A percentile compares a stretch with the other conserved stretches of the same genome.
These are phyloP conservation scores for Vigna mungo DNA, from an alignment of 306 rosid genomes.

Conservation along the genomic window DNA sequence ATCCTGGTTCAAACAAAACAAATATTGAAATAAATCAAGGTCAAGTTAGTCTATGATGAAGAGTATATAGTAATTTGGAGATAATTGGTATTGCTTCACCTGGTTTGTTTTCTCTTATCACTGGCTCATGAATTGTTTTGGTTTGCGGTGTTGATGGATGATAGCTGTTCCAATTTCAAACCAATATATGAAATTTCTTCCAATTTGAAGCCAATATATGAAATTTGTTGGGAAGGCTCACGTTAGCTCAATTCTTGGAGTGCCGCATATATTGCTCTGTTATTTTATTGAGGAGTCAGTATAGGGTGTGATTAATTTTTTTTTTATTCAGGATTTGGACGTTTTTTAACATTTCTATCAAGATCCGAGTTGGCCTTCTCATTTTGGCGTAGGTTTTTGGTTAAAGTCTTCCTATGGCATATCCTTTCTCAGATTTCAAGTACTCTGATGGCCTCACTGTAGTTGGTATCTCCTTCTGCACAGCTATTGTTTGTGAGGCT, in stretches of 20 bases:
- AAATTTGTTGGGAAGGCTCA: too few species aligned
- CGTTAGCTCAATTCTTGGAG: too few species aligned
- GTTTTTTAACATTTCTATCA: slow-evolving; percentile 33
- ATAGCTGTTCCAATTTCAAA: slow-evolving; percentile 18
- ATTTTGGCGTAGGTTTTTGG: slow-evolving; percentile 4
- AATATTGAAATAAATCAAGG: not conserved
- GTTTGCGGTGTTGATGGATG: slow-evolving; percentile 21
- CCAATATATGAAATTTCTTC: not conserved
- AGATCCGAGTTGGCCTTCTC: slow-evolving; percentile 21
- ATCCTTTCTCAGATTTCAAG: slow-evolving; percentile 66
- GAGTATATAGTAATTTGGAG: not conserved
- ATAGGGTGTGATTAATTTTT: not conserved
- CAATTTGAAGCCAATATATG: not conserved
- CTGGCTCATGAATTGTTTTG: not conserved
- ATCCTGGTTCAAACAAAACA: not conserved
- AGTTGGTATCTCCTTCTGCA: slow-evolving; percentile 91
- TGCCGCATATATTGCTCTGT: not conserved
- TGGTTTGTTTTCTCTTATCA: not conserved
- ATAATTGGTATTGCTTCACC: not conserved
- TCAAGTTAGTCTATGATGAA: not conserved
- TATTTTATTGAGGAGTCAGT: not conserved
- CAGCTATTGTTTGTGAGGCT: slow-evolving; percentile 91
- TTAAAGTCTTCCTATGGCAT: slow-evolving; percentile 50
- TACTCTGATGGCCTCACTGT: slow-evolving; percentile 88
- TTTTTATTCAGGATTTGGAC: slow-evolving; percentile 33